A percentile compares a stretch with the other conserved stretches of the same genome.
phyloP scores from a whole-genome alignment of 225 moss, liverwort and hornwort genomes.

The Straminergon stramineum region DNA sequence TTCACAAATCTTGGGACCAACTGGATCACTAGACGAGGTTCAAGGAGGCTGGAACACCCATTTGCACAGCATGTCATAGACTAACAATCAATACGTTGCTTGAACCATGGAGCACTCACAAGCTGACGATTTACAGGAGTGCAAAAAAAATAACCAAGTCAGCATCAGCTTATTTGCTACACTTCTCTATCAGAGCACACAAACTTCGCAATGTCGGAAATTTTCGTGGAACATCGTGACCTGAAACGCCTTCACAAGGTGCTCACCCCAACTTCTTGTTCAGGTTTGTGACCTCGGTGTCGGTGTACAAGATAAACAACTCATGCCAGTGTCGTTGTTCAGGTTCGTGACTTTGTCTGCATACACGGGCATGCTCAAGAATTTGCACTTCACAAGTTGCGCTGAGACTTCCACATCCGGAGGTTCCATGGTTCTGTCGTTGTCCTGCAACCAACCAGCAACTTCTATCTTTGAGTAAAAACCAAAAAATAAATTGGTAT shows the following conservation, averaged over 20 bases:
- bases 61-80: neutral
- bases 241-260: neutral
- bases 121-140: neutral
- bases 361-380: constrained; percentile 24
- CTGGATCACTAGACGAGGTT: neutral
- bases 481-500: neutral
- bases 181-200: neutral
- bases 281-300: neutral
- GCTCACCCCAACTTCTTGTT: neutral
- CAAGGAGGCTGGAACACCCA: neutral
- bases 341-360: constrained; percentile 36
- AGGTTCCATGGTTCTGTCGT: constrained; percentile 3
- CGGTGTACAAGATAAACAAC: neutral
- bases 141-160: neutral
- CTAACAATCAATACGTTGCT: neutral
- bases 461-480: neutral
- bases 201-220: neutral
- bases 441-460: constrained; percentile 23
- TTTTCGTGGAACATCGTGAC: neutral
- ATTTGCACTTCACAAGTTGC: constrained; percentile 48
- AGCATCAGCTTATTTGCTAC: neutral
- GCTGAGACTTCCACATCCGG: constrained; percentile 48
- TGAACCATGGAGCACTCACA: neutral
- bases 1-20: neutral
- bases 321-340: neutral